Conservation (phyloP, 2,329 filamentous ascomycete species). For the Setomelanomma holmii region DNA sequence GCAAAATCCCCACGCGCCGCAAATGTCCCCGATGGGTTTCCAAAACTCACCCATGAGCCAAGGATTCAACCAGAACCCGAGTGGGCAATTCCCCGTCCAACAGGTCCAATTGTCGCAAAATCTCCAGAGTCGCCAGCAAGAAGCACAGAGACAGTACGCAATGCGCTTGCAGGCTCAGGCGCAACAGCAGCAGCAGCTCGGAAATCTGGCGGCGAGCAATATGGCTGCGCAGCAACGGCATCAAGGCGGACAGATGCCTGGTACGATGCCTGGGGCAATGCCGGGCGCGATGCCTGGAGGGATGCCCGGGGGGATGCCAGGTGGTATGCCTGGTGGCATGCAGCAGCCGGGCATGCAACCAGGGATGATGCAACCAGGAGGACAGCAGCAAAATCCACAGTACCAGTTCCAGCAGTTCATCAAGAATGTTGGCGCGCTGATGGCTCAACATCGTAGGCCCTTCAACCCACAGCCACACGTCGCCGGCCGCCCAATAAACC, state of each 20-base stretch:
- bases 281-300: background rate
- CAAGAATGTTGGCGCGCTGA: conserved; percentile 78
- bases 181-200: conserved; percentile 65
- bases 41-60: conserved; percentile 46
- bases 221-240: conserved; percentile 49
- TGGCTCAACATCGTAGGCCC: conserved; percentile 74
- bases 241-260: conserved; percentile 49
- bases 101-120: conserved; percentile 59
- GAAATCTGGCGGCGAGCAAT: conserved; percentile 48
- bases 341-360: conserved; percentile 41
- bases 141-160: conserved; percentile 82
- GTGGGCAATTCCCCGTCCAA: conserved; percentile 54
- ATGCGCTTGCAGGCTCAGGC: conserved; percentile 74
- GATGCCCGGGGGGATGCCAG: conserved; percentile 1
- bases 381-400: conserved; percentile 26
- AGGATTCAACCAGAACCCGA: conserved; percentile 49
- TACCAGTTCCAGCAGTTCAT: conserved; percentile 55
- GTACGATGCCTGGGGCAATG: conserved; percentile 25
- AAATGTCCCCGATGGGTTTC: conserved; percentile 50
- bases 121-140: conserved; percentile 57
- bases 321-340: conserved; percentile 1
- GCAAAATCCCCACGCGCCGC: conserved; percentile 67
- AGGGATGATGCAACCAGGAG: conserved; percentile 39
- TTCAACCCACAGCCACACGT: conserved; percentile 78
- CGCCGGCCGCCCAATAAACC: conserved; percentile 74